Percentiles rank a stretch among this genome's conserved stretches.
Evolutionary conservation across 768 basidiomycete genomes (phyloP).

Genomic region (Boletus sensibilis): DNA sequence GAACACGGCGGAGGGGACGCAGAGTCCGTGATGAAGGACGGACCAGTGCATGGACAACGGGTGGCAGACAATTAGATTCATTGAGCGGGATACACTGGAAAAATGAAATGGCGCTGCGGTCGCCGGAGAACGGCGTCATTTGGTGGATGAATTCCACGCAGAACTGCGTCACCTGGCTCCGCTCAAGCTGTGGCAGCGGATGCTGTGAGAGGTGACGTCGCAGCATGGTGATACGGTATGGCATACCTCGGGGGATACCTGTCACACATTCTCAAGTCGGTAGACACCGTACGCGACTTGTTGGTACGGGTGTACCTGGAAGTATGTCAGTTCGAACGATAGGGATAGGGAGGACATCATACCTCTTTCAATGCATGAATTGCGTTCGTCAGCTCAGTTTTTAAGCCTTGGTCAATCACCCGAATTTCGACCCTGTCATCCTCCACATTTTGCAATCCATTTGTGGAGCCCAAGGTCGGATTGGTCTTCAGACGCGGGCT

Average conservation of each 20-base stretch:
- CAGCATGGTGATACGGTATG: background rate
- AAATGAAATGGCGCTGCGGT: conserved; percentile 30
- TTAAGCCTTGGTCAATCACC: conserved; percentile 39
- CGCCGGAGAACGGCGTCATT: conserved; percentile 26
- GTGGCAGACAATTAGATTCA: conserved; percentile 32
- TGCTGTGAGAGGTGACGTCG: conserved; percentile 14
- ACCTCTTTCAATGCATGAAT: conserved; percentile 49
- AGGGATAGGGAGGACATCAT: conserved; percentile 15
- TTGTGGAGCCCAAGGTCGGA: conserved; percentile 45
- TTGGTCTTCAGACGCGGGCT: conserved; percentile 39
- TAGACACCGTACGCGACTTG: conserved; percentile 59
- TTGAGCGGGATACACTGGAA: conserved; percentile 21
- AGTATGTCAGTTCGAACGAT: background rate
- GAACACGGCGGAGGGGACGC: conserved; percentile 16
- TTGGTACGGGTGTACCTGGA: conserved; percentile 55
- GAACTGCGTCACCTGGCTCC: conserved; percentile 9
- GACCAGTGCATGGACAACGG: conserved; percentile 24
- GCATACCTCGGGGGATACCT: background rate
- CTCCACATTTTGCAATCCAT: conserved; percentile 47
- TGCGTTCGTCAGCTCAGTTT: conserved; percentile 38
- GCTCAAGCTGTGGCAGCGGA: conserved; percentile 8
- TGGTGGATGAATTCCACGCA: conserved; percentile 25
- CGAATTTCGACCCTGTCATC: conserved; percentile 55
- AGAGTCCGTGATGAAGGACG: conserved; percentile 13
- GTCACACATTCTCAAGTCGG: conserved; percentile 44